Conservation (phyloP, 1,284 basidiomycete species). For the Pholiota adiposa region DNA sequence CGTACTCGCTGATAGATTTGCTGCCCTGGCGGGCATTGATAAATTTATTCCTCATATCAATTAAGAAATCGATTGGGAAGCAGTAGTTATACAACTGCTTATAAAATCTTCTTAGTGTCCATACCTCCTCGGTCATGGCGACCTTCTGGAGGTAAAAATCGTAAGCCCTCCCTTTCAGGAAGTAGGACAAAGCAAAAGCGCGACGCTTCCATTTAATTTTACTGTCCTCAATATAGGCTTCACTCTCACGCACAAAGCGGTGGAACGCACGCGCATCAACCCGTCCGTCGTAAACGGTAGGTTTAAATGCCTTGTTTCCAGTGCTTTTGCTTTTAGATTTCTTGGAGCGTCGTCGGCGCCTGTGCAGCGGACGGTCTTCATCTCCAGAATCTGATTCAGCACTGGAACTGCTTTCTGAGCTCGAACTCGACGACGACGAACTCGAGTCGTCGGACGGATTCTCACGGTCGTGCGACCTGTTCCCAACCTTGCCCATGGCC, state of each 20-base stretch:
- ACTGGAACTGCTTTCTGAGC: not conserved
- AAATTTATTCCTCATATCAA: slow-evolving; percentile 25
- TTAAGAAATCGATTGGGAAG: slow-evolving; percentile 40
- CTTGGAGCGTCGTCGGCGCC: not conserved
- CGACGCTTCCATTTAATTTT: slow-evolving; percentile 19
- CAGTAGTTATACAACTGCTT: slow-evolving; percentile 43
- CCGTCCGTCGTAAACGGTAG: slow-evolving; percentile 28
- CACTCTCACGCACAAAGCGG: slow-evolving; percentile 32
- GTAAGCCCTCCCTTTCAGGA: slow-evolving; percentile 37
- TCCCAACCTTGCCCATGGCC: slow-evolving; percentile 1
- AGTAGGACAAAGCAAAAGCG: slow-evolving; percentile 26
- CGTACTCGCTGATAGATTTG: not conserved
- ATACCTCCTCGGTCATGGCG: slow-evolving; percentile 22
- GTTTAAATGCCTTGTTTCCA: not conserved
- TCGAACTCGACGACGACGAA: not conserved
- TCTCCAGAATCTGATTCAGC: not conserved
- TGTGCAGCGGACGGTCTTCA: not conserved
- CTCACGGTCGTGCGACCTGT: not conserved
- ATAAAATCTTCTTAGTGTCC: slow-evolving; percentile 33
- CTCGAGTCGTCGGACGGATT: not conserved
- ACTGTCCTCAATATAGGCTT: slow-evolving; percentile 30
- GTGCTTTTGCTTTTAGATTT: not conserved
- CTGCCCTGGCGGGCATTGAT: not conserved
- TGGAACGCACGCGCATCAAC: slow-evolving; percentile 27
- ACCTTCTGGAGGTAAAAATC: slow-evolving; percentile 42